A percentile compares a stretch with the other conserved stretches of the same genome.
Conservation (phyloP, 2,329 filamentous ascomycete species). For the Aspergillus japonicus region DNA sequence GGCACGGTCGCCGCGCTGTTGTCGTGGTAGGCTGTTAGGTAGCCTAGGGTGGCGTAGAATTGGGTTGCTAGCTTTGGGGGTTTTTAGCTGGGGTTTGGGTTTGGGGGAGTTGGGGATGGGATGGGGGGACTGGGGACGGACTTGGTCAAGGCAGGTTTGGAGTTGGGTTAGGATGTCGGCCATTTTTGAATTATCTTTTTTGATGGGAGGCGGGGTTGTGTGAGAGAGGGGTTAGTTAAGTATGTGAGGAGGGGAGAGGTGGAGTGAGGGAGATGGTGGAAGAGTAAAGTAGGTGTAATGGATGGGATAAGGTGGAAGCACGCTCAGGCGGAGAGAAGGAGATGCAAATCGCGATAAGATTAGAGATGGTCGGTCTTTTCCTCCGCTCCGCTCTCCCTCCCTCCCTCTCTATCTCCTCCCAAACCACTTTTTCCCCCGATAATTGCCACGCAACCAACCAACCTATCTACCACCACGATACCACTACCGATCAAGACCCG, state of each 20-base stretch:
- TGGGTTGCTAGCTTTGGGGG: conserved; percentile 49
- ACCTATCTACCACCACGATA: too few species aligned
- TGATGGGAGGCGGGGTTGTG: neutral
- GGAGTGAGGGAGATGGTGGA: conserved; percentile 6
- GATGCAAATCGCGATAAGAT: too few species aligned
- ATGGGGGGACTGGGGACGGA: conserved; percentile 16
- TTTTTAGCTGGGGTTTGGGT: conserved; percentile 1
- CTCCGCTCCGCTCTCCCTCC: conserved; percentile 1
- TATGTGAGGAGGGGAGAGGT: conserved; percentile 19
- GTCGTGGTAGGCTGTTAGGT: conserved; percentile 49
- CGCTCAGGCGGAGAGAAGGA: too few species aligned
- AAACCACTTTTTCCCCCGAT: too few species aligned
- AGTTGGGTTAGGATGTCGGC: conserved; percentile 52
- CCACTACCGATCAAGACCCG: too few species aligned
- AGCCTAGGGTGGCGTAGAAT: conserved; percentile 52
- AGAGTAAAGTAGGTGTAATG: neutral
- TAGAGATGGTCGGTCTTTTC: neutral
- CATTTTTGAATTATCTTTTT: conserved; percentile 23
- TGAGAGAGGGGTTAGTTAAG: too few species aligned
- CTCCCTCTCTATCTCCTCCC: neutral
- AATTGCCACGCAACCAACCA: too few species aligned
- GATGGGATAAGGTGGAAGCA: too few species aligned
- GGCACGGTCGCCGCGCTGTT: conserved; percentile 40
- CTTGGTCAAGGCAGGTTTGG: conserved; percentile 52
- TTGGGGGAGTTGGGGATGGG: conserved; percentile 1